Evolutionary conservation across 345 rosid species (phyloP).

Genomic region (Xanthoceras sorbifolium): DNA sequence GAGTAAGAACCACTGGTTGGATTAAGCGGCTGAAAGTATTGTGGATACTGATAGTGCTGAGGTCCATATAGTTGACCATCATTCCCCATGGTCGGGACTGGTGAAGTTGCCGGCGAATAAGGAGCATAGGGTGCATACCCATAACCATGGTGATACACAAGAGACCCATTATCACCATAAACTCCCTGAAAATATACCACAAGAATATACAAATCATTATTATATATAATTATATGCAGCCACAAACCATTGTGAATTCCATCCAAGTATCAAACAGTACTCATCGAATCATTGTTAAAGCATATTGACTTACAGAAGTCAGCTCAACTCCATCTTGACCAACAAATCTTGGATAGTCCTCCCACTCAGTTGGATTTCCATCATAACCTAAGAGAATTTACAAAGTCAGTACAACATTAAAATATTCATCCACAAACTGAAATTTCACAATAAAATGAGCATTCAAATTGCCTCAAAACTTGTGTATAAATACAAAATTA

Average conservation of each 20-base stretch:
- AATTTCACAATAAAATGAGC: background rate
- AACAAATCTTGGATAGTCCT: slow-evolving; percentile 56
- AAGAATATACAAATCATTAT: background rate
- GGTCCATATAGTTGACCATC: slow-evolving; percentile 83
- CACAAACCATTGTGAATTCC: background rate
- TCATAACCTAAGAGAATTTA: slow-evolving; percentile 43
- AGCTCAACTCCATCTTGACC: slow-evolving; percentile 73
- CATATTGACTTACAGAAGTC: slow-evolving; percentile 49
- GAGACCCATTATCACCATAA: slow-evolving; percentile 79
- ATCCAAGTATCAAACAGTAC: background rate
- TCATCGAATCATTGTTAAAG: background rate
- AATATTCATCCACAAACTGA: background rate
- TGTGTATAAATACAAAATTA: background rate
- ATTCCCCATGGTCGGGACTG: slow-evolving; percentile 75
- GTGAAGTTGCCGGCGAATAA: slow-evolving; percentile 83
- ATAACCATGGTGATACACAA: slow-evolving; percentile 70
- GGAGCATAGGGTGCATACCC: slow-evolving; percentile 71
- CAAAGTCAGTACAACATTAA: background rate
- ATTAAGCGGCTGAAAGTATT: slow-evolving; percentile 62
- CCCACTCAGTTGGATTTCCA: slow-evolving; percentile 70
- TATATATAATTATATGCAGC: background rate
- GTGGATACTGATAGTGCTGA: slow-evolving; percentile 93
- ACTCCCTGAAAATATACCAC: slow-evolving; percentile 47
- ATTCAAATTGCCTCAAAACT: background rate
- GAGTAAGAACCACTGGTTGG: slow-evolving; percentile 56